Conservation (phyloP, 352 stramenopile genomes). For the Sclerospora graminicola region DNA sequence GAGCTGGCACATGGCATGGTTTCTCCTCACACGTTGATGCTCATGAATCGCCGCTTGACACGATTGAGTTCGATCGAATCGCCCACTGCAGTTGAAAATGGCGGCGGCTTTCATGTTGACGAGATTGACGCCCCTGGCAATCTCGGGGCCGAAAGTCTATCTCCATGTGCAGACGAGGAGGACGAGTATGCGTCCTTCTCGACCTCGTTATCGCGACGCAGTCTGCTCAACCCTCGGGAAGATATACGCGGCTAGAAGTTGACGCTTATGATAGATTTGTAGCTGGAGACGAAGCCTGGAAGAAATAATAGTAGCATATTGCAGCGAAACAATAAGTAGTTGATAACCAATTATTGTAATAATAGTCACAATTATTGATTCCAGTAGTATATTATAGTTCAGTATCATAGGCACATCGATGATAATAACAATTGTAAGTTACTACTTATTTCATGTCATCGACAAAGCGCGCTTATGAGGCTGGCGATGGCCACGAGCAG, state of each 20-base stretch:
- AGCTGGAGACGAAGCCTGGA: neutral
- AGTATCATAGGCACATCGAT: no score
- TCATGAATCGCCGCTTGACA: conserved; percentile 53
- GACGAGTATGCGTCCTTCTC: conserved; percentile 28
- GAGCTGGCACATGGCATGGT: conserved; percentile 71
- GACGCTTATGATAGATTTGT: conserved; percentile 2
- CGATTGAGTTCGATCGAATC: conserved; percentile 71
- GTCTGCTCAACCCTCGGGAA: conserved; percentile 29
- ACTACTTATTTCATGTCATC: neutral
- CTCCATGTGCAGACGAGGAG: conserved; percentile 21
- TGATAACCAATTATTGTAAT: no score
- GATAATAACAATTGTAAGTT: no score
- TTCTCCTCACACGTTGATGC: conserved; percentile 54
- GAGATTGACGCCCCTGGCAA: conserved; percentile 31
- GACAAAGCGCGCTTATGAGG: conserved; percentile 16
- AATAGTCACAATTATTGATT: no score
- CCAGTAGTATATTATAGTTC: no score
- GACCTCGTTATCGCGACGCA: conserved; percentile 20
- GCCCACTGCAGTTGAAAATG: conserved; percentile 29
- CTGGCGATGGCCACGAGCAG: conserved; percentile 4
- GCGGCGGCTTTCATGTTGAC: conserved; percentile 27
- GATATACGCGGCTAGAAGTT: conserved; percentile 28
- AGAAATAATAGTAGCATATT: no score
- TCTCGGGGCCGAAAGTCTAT: conserved; percentile 19
- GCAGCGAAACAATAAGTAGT: no score